phyloP scores from a whole-genome alignment of 192 early-diverging fungal genomes.

The Umbelopsis sp. region DNA sequence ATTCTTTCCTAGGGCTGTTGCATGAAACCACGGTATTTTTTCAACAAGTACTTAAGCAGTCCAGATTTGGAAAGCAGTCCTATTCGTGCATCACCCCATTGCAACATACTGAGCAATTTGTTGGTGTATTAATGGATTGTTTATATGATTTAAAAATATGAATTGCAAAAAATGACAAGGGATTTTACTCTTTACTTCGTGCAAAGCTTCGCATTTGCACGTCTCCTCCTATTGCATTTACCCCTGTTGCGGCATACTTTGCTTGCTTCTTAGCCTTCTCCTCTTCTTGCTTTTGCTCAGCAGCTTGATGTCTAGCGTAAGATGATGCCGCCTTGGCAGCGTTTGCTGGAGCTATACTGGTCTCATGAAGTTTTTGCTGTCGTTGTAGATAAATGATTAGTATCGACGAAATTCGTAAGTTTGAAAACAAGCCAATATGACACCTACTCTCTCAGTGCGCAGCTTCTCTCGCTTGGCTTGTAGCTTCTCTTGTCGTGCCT shows the following conservation, averaged over 20 bases:
- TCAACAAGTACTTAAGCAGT: too few species aligned
- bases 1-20: background rate
- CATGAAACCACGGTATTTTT: too few species aligned
- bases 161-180: background rate
- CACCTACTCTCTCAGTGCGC: conserved; percentile 55
- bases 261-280: conserved; percentile 24
- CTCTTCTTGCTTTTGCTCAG: conserved; percentile 37
- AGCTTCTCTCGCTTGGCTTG: conserved; percentile 51
- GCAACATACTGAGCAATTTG: too few species aligned
- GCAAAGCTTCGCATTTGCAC: background rate
- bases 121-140: background rate
- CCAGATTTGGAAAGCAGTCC: too few species aligned
- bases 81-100: too few species aligned
- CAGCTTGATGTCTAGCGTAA: conserved; percentile 38
- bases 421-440: background rate
- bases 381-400: background rate
- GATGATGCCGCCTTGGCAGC: conserved; percentile 38
- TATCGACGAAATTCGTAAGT: background rate
- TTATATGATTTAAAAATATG: background rate
- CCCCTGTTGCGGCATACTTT: conserved; percentile 9
- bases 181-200: background rate
- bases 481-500: conserved; percentile 48
- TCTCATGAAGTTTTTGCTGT: conserved; percentile 52
- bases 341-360: conserved; percentile 47
- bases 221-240: background rate